These are phyloP conservation scores for Zygotorulaspora danielsina DNA, from an alignment of 805 yeast genomes.

Conservation along the genomic window DNA sequence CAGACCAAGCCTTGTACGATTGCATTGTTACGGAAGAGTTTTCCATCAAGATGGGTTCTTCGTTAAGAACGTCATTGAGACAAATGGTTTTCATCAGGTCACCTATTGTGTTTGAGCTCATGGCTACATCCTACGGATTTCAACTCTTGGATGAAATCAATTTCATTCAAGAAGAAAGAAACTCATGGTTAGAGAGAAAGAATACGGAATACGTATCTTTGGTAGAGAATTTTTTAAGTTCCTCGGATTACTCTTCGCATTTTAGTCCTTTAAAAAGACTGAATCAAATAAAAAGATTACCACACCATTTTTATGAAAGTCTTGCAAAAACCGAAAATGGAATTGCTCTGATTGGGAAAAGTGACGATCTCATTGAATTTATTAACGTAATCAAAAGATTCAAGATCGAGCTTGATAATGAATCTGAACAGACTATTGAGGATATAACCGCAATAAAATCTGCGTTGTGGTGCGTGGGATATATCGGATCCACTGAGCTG, in stretches of 20 bases:
- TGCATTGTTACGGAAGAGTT: slow-evolving; percentile 45
- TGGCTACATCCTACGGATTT: slow-evolving; percentile 68
- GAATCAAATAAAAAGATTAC: slow-evolving; percentile 32
- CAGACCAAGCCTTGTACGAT: slow-evolving; percentile 51
- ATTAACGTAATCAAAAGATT: slow-evolving; percentile 36
- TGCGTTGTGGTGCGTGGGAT: slow-evolving; percentile 82
- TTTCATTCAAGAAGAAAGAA: slow-evolving; percentile 61
- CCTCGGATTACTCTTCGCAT: slow-evolving; percentile 15
- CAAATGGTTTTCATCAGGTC: slow-evolving; percentile 51
- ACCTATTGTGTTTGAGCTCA: slow-evolving; percentile 56
- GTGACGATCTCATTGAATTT: slow-evolving; percentile 44
- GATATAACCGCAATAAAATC: slow-evolving; percentile 57
- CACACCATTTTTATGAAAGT: slow-evolving; percentile 74
- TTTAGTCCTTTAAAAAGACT: slow-evolving; percentile 11
- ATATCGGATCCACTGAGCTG: slow-evolving; percentile 64
- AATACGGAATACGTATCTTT: slow-evolving; percentile 45
- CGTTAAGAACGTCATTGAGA: slow-evolving; percentile 30
- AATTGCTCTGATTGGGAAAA: slow-evolving; percentile 50
- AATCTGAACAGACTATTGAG: slow-evolving; percentile 26
- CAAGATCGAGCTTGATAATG: slow-evolving; percentile 20
- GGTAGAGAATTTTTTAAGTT: slow-evolving; percentile 41
- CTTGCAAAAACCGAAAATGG: slow-evolving; percentile 81
- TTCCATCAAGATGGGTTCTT: slow-evolving; percentile 21
- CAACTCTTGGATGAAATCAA: slow-evolving; percentile 54
- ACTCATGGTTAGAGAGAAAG: slow-evolving; percentile 54